phyloP scores from a whole-genome alignment of 2,329 filamentous ascomycete species.

The Botrytis fabae region DNA sequence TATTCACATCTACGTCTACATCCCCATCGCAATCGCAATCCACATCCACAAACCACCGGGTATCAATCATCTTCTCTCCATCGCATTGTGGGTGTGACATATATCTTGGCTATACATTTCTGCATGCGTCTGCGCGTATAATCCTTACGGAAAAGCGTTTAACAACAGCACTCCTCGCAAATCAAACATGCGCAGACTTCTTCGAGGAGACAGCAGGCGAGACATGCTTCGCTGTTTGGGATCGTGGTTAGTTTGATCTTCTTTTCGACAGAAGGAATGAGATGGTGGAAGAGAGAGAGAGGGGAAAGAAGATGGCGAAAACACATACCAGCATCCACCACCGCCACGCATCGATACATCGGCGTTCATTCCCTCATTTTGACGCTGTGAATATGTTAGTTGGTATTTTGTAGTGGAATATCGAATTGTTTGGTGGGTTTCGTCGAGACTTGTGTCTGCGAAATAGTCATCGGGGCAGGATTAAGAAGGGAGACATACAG shows the following conservation, averaged over 20 bases:
- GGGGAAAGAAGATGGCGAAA: not conserved
- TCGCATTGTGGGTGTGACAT: not conserved
- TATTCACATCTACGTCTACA: not conserved
- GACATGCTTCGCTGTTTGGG: slow-evolving; percentile 8
- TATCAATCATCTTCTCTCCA: slow-evolving; percentile 1
- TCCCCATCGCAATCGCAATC: not conserved
- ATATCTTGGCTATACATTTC: not conserved
- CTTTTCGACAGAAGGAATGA: not conserved
- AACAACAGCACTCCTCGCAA: slow-evolving; percentile 22
- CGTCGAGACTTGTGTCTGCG: not conserved
- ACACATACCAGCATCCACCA: slow-evolving; percentile 20
- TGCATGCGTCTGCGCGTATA: not conserved
- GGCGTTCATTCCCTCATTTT: slow-evolving; percentile 19
- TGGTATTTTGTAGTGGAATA: too few relatives aligned
- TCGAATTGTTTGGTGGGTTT: not conserved
- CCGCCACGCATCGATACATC: slow-evolving; percentile 21
- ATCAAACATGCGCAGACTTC: slow-evolving; percentile 20
- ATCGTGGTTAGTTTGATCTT: not conserved
- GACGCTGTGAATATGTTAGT: slow-evolving; percentile 10
- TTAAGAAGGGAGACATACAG: slow-evolving; percentile 8
- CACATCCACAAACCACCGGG: not conserved
- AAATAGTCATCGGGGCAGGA: not conserved
- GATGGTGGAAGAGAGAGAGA: not conserved
- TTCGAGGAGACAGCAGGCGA: slow-evolving; percentile 21
- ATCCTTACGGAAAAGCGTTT: not conserved